Evolutionary conservation across 2,329 filamentous ascomycete species (phyloP).

Genomic region (Phaeomoniella chlamydospora): DNA sequence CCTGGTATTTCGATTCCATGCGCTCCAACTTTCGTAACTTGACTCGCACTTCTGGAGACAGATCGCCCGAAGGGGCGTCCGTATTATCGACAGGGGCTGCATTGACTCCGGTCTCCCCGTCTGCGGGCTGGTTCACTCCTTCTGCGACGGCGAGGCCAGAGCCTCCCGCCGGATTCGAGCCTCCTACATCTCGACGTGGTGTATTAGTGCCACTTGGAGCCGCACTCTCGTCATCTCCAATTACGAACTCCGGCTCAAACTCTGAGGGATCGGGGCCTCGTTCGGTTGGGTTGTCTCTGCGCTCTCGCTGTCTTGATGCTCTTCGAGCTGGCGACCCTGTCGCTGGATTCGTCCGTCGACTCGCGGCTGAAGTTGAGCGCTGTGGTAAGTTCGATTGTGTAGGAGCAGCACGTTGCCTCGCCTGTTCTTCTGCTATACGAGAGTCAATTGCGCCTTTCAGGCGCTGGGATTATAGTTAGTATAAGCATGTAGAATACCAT

Average conservation of each 20-base stretch:
- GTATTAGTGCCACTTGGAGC: conserved; percentile 48
- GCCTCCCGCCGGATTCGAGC: conserved; percentile 16
- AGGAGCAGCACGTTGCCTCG: conserved; percentile 46
- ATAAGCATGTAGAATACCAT: background rate
- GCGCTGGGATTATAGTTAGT: conserved; percentile 36
- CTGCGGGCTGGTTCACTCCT: too few relatives aligned
- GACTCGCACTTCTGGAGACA: conserved; percentile 59
- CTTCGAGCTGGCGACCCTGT: conserved; percentile 16
- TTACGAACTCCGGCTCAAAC: conserved; percentile 72
- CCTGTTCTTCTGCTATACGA: conserved; percentile 83
- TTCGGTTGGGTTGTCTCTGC: conserved; percentile 28
- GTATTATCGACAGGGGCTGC: conserved; percentile 12
- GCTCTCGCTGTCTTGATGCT: conserved; percentile 17
- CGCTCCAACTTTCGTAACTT: conserved; percentile 81
- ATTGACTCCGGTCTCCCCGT: conserved; percentile 11
- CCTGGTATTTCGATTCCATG: conserved; percentile 74
- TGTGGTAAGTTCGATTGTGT: conserved; percentile 30
- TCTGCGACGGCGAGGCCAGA: conserved; percentile 11
- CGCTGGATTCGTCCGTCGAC: conserved; percentile 15
- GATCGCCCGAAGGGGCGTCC: conserved; percentile 12
- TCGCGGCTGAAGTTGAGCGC: conserved; percentile 28
- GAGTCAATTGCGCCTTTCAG: conserved; percentile 74
- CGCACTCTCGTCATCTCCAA: conserved; percentile 59
- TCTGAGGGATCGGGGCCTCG: conserved; percentile 67
- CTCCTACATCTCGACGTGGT: conserved; percentile 34